These are phyloP conservation scores for Panellus pusillus DNA, from an alignment of 768 basidiomycete genomes.

Conservation along the genomic window DNA sequence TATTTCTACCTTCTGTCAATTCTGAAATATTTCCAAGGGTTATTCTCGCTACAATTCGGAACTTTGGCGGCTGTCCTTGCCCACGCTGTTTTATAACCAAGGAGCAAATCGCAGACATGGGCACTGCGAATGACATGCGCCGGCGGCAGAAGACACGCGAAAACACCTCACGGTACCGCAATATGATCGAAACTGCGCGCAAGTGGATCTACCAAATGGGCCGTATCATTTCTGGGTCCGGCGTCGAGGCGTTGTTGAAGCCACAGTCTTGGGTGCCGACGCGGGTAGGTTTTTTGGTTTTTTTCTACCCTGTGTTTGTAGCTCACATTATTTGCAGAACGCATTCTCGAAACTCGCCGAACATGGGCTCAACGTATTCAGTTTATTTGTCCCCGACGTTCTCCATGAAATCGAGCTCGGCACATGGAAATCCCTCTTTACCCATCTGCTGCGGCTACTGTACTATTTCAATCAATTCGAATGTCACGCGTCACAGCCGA, in stretches of 20 bases:
- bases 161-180: neutral
- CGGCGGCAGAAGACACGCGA: neutral
- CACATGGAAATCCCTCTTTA: constrained; percentile 35
- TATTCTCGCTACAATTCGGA: constrained; percentile 17
- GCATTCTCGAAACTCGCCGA: constrained; percentile 26
- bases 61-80: constrained; percentile 15
- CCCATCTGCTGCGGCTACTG: constrained; percentile 33
- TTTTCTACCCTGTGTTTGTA: neutral
- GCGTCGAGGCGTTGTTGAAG: neutral
- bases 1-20: neutral
- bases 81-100: constrained; percentile 16
- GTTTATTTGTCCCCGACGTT: constrained; percentile 31
- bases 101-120: neutral
- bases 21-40: constrained; percentile 3
- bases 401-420: constrained; percentile 40
- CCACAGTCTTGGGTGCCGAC: constrained; percentile 6
- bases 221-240: neutral
- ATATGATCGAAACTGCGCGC: neutral
- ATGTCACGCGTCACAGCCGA: too few species aligned
- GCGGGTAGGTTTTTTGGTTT: neutral
- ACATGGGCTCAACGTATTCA: constrained; percentile 24
- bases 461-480: too few species aligned
- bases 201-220: neutral
- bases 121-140: neutral
- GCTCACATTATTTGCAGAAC: constrained; percentile 25